A percentile compares a stretch with the other conserved stretches of the same genome.
Conservation (phyloP, 1,139 yeast species). For the Pichia sp. region DNA sequence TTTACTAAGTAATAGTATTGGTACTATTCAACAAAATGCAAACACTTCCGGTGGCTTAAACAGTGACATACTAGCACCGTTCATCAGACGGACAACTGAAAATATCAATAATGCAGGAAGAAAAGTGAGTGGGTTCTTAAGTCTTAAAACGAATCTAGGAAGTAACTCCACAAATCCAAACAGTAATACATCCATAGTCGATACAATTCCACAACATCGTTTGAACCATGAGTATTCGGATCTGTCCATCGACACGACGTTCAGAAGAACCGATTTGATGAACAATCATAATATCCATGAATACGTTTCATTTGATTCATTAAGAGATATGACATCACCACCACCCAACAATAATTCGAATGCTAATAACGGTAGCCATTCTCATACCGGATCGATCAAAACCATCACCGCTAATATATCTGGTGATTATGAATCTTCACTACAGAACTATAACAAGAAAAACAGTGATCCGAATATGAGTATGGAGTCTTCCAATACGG, state of each 20-base stretch:
- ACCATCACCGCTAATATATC: slow-evolving; percentile 11
- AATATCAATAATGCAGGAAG: slow-evolving; percentile 26
- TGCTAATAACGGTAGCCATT: background rate
- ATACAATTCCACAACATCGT: too few relatives aligned
- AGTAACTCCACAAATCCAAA: background rate
- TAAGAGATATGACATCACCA: slow-evolving; percentile 26
- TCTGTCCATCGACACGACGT: background rate
- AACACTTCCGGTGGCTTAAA: background rate
- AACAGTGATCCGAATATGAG: background rate
- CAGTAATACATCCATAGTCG: slow-evolving; percentile 1
- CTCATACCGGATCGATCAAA: slow-evolving; percentile 1
- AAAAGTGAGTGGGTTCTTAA: slow-evolving; percentile 27
- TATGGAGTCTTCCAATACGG: background rate
- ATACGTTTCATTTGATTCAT: slow-evolving; percentile 39
- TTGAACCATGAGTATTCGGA: background rate
- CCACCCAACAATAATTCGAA: slow-evolving; percentile 18
- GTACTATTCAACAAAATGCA: slow-evolving; percentile 5
- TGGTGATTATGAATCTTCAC: slow-evolving; percentile 6
- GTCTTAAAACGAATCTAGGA: background rate
- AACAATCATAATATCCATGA: slow-evolving; percentile 25
- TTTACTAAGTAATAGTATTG: slow-evolving; percentile 6
- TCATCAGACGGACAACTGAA: slow-evolving; percentile 25
- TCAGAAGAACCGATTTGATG: background rate
- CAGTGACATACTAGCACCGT: slow-evolving; percentile 23
- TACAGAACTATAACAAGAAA: slow-evolving; percentile 1